These are phyloP conservation scores for Sambucus nigra DNA, from an alignment of 129 eudicot species.

Conservation along the genomic window DNA sequence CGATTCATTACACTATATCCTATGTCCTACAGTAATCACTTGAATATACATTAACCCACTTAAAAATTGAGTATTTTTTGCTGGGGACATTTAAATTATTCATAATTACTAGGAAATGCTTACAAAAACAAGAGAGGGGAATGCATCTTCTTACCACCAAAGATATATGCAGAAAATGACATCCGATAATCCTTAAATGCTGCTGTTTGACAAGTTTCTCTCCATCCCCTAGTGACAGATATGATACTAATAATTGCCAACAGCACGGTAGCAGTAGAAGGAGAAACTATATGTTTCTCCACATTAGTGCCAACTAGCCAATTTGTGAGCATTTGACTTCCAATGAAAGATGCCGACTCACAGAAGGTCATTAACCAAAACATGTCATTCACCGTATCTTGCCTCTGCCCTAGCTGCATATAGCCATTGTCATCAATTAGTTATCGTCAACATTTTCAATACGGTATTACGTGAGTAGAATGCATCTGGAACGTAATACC, in stretches of 20 bases:
- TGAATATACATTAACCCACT: too few relatives aligned
- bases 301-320: conserved; percentile 37
- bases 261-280: conserved; percentile 42
- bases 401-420: conserved; percentile 81
- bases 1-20: neutral
- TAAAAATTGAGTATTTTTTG: neutral
- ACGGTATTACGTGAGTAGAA: neutral
- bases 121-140: neutral
- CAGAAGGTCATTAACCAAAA: conserved; percentile 82
- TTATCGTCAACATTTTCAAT: neutral
- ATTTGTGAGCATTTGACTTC: conserved; percentile 74
- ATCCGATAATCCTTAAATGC: conserved; percentile 45
- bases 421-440: conserved; percentile 5
- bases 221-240: conserved; percentile 38
- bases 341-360: conserved; percentile 70
- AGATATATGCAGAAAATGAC: conserved; percentile 30
- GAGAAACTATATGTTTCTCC: conserved; percentile 34
- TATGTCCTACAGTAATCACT: too few relatives aligned
- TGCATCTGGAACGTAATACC: too few relatives aligned
- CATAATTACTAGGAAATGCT: neutral
- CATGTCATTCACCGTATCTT: conserved; percentile 79
- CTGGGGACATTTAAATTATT: neutral
- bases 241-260: conserved; percentile 42
- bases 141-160: conserved; percentile 40
- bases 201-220: conserved; percentile 38